These are phyloP conservation scores for Chaetomium tenue DNA, from an alignment of 495 filamentous ascomycete species.

Conservation along the genomic window DNA sequence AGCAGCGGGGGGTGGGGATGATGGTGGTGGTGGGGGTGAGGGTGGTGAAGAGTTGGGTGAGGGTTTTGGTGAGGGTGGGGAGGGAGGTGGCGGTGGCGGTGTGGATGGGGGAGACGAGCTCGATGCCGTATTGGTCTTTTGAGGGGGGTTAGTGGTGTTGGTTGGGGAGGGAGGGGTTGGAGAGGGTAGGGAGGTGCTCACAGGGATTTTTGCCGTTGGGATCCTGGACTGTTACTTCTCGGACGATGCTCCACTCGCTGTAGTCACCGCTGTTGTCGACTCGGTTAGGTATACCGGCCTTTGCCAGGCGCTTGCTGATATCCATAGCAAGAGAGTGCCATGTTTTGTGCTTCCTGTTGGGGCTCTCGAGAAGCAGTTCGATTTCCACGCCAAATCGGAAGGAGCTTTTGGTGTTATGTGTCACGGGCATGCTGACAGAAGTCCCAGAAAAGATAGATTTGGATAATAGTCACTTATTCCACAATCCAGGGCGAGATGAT, in stretches of 20 bases:
- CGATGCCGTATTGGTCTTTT: constrained; percentile 27
- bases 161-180: not conserved
- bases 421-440: not conserved
- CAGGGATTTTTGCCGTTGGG: constrained; percentile 30
- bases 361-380: constrained; percentile 32
- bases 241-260: constrained; percentile 34
- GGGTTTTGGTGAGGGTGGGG: constrained; percentile 16
- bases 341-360: constrained; percentile 24
- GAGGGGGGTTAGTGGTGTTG: constrained; percentile 1
- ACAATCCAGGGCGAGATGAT: too few relatives aligned
- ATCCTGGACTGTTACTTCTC: constrained; percentile 32
- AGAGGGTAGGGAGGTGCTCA: not conserved
- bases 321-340: constrained; percentile 32
- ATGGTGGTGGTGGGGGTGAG: constrained; percentile 20
- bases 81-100: constrained; percentile 21
- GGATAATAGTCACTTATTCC: too few relatives aligned
- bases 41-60: constrained; percentile 31
- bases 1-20: constrained; percentile 23
- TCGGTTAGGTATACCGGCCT: constrained; percentile 31
- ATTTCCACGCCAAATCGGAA: constrained; percentile 37
- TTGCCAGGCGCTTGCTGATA: constrained; percentile 28
- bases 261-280: constrained; percentile 32
- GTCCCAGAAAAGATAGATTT: too few relatives aligned
- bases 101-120: constrained; percentile 37
- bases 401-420: not conserved